Percentiles rank a stretch among this genome's conserved stretches.
These are phyloP conservation scores for Hymenotorrendiella dingleyae DNA, from an alignment of 2,329 filamentous ascomycete genomes.

Conservation along the genomic window DNA sequence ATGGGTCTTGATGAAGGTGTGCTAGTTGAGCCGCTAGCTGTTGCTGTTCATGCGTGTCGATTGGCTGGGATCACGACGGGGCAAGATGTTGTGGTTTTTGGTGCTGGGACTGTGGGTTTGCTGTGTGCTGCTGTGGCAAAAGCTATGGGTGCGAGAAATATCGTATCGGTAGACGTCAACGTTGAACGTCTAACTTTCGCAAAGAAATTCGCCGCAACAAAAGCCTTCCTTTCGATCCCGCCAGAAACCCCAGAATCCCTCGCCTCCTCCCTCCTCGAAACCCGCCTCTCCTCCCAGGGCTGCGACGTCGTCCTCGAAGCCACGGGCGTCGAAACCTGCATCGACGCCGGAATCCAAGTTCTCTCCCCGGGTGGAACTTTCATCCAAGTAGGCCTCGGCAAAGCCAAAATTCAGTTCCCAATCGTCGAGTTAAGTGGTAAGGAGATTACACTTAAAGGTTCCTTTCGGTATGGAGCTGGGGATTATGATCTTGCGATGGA, in stretches of 20 bases:
- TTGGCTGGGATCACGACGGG: constrained; percentile 35
- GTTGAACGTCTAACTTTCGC: constrained; percentile 38
- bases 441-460: constrained; percentile 43
- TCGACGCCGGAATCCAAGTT: constrained; percentile 41
- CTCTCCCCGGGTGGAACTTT: constrained; percentile 42
- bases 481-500: constrained; percentile 44
- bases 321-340: constrained; percentile 41
- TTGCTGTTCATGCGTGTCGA: constrained; percentile 43
- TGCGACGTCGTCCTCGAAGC: constrained; percentile 45
- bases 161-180: constrained; percentile 43
- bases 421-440: constrained; percentile 44
- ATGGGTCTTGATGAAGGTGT: constrained; percentile 46
- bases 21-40: constrained; percentile 46
- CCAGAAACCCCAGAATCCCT: constrained; percentile 34
- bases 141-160: constrained; percentile 38
- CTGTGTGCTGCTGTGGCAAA: constrained; percentile 42
- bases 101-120: constrained; percentile 44
- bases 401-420: constrained; percentile 39
- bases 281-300: constrained; percentile 37
- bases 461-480: constrained; percentile 44
- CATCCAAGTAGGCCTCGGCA: constrained; percentile 40
- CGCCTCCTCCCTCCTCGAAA: constrained; percentile 35
- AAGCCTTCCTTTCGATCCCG: constrained; percentile 12
- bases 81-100: constrained; percentile 42
- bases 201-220: constrained; percentile 27